Conservation (phyloP, 2,329 filamentous ascomycete species). For the Cladosporium velox region DNA sequence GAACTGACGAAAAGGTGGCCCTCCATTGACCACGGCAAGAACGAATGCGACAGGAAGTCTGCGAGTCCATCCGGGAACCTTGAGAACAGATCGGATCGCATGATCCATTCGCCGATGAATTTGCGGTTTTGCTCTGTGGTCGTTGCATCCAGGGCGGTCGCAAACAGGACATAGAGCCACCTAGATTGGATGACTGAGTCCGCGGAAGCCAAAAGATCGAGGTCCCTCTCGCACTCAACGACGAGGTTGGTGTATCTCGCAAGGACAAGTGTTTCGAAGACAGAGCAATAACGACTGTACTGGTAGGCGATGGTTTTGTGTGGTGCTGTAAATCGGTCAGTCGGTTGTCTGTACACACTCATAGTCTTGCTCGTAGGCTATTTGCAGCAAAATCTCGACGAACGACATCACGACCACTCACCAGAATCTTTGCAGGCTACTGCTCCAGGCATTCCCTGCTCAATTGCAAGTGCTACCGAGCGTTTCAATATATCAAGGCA, state of each 20-base stretch:
- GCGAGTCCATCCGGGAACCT: conserved; percentile 31
- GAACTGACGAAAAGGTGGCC: conserved; percentile 47
- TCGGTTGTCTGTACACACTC: not conserved
- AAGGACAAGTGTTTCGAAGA: conserved; percentile 53
- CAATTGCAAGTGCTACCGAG: conserved; percentile 40
- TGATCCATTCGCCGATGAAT: conserved; percentile 49
- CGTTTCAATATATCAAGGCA: conserved; percentile 48
- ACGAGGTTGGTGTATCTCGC: conserved; percentile 54
- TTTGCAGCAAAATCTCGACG: not conserved
- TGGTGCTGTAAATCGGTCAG: conserved; percentile 22
- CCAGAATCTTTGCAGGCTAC: conserved; percentile 22
- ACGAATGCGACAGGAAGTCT: conserved; percentile 43
- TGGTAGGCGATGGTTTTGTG: conserved; percentile 30
- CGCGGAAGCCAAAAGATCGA: conserved; percentile 42
- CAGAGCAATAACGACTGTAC: conserved; percentile 47
- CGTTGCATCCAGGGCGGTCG: conserved; percentile 42
- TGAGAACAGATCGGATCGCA: conserved; percentile 35
- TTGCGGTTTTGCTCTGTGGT: conserved; percentile 51
- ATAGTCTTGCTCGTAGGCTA: not conserved
- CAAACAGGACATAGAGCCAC: conserved; percentile 48
- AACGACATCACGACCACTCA: conserved; percentile 18
- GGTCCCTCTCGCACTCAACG: conserved; percentile 46
- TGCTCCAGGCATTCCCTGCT: conserved; percentile 19
- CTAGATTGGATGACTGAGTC: conserved; percentile 40
- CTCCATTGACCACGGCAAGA: conserved; percentile 52